Percentiles rank a stretch among this genome's conserved stretches.
Evolutionary conservation across 2,329 filamentous ascomycete species (phyloP).

Genomic region (Torrubiellomyces zombiae): DNA sequence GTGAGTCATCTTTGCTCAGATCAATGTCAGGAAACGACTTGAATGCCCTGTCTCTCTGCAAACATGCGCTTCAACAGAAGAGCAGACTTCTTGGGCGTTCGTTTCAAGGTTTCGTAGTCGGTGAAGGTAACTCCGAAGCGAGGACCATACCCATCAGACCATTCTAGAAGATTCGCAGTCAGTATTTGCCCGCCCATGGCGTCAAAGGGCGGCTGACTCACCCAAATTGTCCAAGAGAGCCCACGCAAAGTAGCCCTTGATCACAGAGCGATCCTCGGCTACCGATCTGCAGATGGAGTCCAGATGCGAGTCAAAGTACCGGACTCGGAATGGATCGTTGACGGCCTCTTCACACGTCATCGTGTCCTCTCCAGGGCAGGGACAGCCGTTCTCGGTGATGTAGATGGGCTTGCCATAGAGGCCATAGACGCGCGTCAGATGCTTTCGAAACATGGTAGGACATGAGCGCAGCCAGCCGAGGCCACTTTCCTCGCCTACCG

Average conservation of each 20-base stretch:
- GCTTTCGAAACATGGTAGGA: conserved; percentile 12
- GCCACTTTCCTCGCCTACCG: conserved; percentile 15
- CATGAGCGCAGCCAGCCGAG: conserved; percentile 18
- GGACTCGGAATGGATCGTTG: conserved; percentile 17
- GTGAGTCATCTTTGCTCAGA: too few relatives aligned
- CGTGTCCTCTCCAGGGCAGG: conserved; percentile 16
- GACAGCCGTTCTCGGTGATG: conserved; percentile 18
- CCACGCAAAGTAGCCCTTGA: conserved; percentile 19
- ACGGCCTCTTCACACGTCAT: conserved; percentile 15
- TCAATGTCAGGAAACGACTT: not conserved
- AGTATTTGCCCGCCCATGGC: not conserved
- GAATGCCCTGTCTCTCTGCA: conserved; percentile 6
- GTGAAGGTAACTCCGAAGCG: conserved; percentile 21
- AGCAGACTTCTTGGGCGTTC: conserved; percentile 21
- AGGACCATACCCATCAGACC: conserved; percentile 21
- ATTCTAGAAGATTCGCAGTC: conserved; percentile 7
- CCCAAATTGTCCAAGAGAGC: conserved; percentile 19
- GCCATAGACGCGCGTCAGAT: conserved; percentile 10
- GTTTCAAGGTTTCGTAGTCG: conserved; percentile 18
- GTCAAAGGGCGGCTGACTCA: conserved; percentile 7
- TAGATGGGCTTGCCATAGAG: conserved; percentile 13
- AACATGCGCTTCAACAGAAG: conserved; percentile 13
- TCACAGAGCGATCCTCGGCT: conserved; percentile 12
- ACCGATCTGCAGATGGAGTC: conserved; percentile 17
- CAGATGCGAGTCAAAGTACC: conserved; percentile 21